Evolutionary conservation across 352 stramenopile species (phyloP), one percentile per base, ranked within the genome.

Genomic region (Phytophthora cryptogea): DNA sequence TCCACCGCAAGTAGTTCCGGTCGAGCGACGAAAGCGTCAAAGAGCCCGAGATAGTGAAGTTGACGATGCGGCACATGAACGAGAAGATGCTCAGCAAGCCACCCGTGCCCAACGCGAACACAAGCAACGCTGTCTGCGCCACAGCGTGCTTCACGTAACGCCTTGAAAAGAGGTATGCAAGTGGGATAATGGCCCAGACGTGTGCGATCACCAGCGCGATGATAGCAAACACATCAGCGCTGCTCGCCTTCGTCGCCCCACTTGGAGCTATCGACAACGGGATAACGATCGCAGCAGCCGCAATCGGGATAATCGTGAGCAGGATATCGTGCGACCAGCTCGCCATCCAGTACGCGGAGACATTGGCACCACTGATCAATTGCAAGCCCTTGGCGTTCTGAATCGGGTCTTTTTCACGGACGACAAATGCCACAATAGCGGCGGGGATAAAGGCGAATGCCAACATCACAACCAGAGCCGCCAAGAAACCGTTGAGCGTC

Each of bases 81-180:
- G 82, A 92, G 52, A 92, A 86, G 45, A 92, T 89, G 42, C 79
- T 89, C 23, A 92, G 54, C 43, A 92, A 59, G 0, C 74, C 78
- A n/a, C 80, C 83, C 0, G 77, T 82, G 3, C 76, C 67, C 1
- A 92, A 60, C 0, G 68, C 63, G n/a, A 92, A 86, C 4, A 89
- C 78, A 9, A 92, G 68, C 53, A 89, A 63, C 5, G 74, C 77
- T 13, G 77, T 89, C 54, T 92, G 83, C 0, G 80, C 83, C 6
- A 63, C 70, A 0, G 78, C 74, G 43, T 89, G 78, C 44, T 86
- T 80, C 1, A 66, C 58, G 44, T 81, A 90, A 41, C 80, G 85
- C 16, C 23, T 60, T 63, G 56, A 87, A 80, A 88, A 85, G 14
- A 90, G 49, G 40, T 90, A 90, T 8, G 78, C 70, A 42, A 90